Conservation (phyloP, 768 basidiomycete species). For the Phaeolepiota aurea region DNA sequence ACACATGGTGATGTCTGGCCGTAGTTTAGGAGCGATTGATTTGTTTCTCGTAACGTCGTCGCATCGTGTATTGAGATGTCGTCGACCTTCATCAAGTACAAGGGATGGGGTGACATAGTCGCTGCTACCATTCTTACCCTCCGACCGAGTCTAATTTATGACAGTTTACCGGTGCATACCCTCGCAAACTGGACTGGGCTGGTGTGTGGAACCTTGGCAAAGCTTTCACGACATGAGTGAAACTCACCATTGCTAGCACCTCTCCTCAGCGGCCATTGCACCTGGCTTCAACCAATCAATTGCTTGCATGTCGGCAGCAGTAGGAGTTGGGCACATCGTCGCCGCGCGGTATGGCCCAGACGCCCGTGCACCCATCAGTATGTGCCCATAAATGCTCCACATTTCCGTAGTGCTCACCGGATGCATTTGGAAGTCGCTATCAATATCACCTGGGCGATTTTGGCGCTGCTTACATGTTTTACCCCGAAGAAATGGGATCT, state of each 20-base stretch:
- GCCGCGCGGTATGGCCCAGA: conserved; percentile 17
- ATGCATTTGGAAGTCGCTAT: conserved; percentile 3
- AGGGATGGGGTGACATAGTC: conserved; percentile 20
- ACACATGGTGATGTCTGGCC: background rate
- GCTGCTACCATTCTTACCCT: conserved; percentile 15
- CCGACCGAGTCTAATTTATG: conserved; percentile 18
- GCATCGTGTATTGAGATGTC: conserved; percentile 5
- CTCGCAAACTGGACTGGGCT: conserved; percentile 17
- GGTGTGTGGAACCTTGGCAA: conserved; percentile 8
- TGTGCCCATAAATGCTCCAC: conserved; percentile 3
- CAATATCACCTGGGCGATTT: conserved; percentile 11
- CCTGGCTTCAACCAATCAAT: conserved; percentile 27
- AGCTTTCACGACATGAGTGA: background rate
- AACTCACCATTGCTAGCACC: conserved; percentile 19
- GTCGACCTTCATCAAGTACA: conserved; percentile 11
- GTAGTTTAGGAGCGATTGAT: background rate
- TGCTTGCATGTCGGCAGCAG: conserved; percentile 24
- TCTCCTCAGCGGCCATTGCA: conserved; percentile 15
- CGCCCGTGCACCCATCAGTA: conserved; percentile 16
- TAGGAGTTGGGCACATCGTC: conserved; percentile 21
- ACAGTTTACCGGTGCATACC: conserved; percentile 11
- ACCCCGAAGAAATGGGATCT: conserved; percentile 13
- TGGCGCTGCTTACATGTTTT: conserved; percentile 17
- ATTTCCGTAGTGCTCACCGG: background rate
- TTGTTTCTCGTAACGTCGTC: background rate